Percentiles rank a stretch among this genome's conserved stretches.
Conservation (phyloP, 352 stramenopile species). For the Salisapilia sapeloensis region DNA sequence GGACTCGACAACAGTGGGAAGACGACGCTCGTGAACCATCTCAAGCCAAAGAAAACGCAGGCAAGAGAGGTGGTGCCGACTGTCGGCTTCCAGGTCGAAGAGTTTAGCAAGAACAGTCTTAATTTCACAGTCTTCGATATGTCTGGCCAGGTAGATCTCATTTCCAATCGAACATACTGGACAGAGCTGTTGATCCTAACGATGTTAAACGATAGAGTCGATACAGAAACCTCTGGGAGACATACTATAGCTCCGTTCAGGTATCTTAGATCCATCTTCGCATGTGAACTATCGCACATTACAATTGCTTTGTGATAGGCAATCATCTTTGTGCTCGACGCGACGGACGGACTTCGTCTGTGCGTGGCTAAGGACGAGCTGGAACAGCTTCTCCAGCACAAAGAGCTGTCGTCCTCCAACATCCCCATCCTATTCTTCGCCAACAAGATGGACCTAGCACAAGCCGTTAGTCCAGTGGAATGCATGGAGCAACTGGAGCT, state of each 20-base stretch:
- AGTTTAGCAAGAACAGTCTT: conserved; percentile 82
- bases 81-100: conserved; percentile 82
- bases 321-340: conserved; percentile 84
- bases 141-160: conserved; percentile 31
- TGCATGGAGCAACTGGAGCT: conserved; percentile 69
- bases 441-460: conserved; percentile 78
- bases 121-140: conserved; percentile 88
- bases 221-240: conserved; percentile 73
- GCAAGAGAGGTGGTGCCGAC: conserved; percentile 74
- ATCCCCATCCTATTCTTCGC: conserved; percentile 75
- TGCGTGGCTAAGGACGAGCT: conserved; percentile 79
- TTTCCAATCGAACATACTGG: background rate
- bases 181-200: background rate
- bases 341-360: conserved; percentile 74
- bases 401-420: conserved; percentile 47
- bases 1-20: conserved; percentile 85
- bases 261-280: conserved; percentile 2
- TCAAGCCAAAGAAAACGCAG: conserved; percentile 81
- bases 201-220: conserved; percentile 25
- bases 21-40: conserved; percentile 84
- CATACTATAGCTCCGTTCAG: conserved; percentile 72
- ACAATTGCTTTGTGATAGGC: conserved; percentile 14
- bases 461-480: conserved; percentile 55
- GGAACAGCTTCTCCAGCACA: conserved; percentile 69
- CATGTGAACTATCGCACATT: background rate